Conservation (phyloP, 164 flowering plant genomes). For the Sedum album region DNA sequence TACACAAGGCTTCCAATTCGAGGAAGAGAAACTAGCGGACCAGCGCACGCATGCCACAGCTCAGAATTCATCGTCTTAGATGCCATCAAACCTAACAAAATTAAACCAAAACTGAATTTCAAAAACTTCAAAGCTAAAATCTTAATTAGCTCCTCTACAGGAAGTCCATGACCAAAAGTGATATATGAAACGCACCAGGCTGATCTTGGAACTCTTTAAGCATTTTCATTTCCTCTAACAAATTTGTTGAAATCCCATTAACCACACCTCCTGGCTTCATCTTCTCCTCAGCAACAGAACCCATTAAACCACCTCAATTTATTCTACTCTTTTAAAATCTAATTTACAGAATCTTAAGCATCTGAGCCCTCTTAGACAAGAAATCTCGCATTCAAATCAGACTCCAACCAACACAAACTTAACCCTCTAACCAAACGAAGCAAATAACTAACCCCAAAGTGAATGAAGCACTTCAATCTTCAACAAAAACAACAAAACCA, state of each 20-base stretch:
- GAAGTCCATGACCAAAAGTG: not conserved
- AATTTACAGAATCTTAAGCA: not conserved
- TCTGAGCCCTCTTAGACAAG: too few species aligned
- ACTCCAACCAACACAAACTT: not conserved
- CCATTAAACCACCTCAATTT: slow-evolving; percentile 22
- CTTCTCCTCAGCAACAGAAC: slow-evolving; percentile 47
- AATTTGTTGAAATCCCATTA: slow-evolving; percentile 24
- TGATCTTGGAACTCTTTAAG: slow-evolving; percentile 74
- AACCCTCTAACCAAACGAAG: not conserved
- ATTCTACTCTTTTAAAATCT: slow-evolving; percentile 6
- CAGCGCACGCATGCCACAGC: slow-evolving; percentile 99
- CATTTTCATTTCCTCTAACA: slow-evolving; percentile 70
- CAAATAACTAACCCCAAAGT: not conserved
- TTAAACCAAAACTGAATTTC: not conserved
- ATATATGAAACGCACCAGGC: slow-evolving; percentile 41
- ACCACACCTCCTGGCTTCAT: slow-evolving; percentile 31
- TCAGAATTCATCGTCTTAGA: slow-evolving; percentile 67
- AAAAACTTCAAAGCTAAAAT: not conserved
- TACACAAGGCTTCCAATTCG: slow-evolving; percentile 85
- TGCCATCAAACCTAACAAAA: slow-evolving; percentile 30
- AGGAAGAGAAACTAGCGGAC: slow-evolving; percentile 89
- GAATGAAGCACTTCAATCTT: slow-evolving; percentile 5
- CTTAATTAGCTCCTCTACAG: slow-evolving; percentile 4
- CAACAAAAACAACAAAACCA: not conserved
- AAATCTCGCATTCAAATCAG: slow-evolving; percentile 17